Percentiles rank a stretch among this genome's conserved stretches.
Evolutionary conservation across 495 filamentous ascomycete species (phyloP).

Genomic region (Geoglossum glabrum): DNA sequence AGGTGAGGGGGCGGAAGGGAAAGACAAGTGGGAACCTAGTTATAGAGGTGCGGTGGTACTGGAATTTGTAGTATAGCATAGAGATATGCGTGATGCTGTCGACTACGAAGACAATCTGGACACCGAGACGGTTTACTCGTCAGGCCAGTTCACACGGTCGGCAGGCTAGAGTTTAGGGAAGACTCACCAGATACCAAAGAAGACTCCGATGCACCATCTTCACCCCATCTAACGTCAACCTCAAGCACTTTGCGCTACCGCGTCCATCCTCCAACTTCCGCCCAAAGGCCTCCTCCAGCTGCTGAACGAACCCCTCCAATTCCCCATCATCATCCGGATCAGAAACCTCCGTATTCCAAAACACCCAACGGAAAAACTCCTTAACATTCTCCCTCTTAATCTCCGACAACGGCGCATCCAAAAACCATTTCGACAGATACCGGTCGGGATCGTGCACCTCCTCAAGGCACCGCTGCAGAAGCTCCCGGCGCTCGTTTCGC

Average conservation of each 20-base stretch:
- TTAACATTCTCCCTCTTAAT: slow-evolving; percentile 44
- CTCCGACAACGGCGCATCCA: slow-evolving; percentile 31
- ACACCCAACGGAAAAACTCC: slow-evolving; percentile 44
- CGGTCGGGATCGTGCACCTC: slow-evolving; percentile 33
- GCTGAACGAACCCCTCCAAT: slow-evolving; percentile 32
- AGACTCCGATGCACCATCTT: slow-evolving; percentile 38
- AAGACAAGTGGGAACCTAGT: slow-evolving; percentile 23
- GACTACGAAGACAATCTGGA: slow-evolving; percentile 19
- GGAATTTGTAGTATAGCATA: slow-evolving; percentile 21
- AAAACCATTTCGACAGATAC: slow-evolving; percentile 45
- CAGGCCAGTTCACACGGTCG: neutral
- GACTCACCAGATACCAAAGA: slow-evolving; percentile 38
- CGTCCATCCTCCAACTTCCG: slow-evolving; percentile 27
- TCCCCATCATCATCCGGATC: slow-evolving; percentile 29
- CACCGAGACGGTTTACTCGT: no score
- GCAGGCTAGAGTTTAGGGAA: slow-evolving; percentile 10
- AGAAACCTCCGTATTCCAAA: slow-evolving; percentile 22
- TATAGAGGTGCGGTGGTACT: slow-evolving; percentile 19
- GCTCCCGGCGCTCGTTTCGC: slow-evolving; percentile 20
- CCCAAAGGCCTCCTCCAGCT: slow-evolving; percentile 29
- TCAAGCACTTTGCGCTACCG: slow-evolving; percentile 31
- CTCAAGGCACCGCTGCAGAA: slow-evolving; percentile 33
- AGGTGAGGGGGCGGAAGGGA: slow-evolving; percentile 29
- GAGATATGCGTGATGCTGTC: slow-evolving; percentile 28
- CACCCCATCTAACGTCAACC: slow-evolving; percentile 42